phyloP scores from a whole-genome alignment of 2,329 filamentous ascomycete species.

The Epichloe elymi region DNA sequence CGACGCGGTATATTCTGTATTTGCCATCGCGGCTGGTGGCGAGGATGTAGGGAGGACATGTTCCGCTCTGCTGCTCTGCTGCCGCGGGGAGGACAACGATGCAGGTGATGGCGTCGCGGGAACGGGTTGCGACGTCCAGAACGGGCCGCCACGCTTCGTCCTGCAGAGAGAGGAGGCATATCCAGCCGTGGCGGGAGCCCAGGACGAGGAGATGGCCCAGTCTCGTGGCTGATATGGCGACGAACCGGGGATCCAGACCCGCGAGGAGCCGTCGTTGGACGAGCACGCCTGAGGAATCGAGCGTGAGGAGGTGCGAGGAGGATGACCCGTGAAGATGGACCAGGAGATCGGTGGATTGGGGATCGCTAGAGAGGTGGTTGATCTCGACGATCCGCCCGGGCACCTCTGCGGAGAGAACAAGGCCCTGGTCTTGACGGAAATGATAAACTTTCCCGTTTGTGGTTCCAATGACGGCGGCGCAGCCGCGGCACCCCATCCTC shows the following conservation, averaged over 20 bases:
- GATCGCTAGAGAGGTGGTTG: conserved; percentile 21
- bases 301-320: conserved; percentile 28
- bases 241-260: conserved; percentile 34
- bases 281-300: conserved; percentile 20
- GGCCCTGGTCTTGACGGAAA: conserved; percentile 14
- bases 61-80: conserved; percentile 7
- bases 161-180: conserved; percentile 23
- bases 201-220: conserved; percentile 32
- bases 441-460: conserved; percentile 34
- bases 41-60: conserved; percentile 36
- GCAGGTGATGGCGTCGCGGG: conserved; percentile 53
- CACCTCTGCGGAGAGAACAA: conserved; percentile 25
- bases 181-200: conserved; percentile 39
- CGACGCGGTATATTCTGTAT: conserved; percentile 49
- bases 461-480: conserved; percentile 34
- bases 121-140: conserved; percentile 26
- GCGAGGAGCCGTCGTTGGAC: conserved; percentile 19
- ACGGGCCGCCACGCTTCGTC: conserved; percentile 15
- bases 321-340: conserved; percentile 33
- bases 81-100: conserved; percentile 35
- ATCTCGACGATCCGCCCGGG: conserved; percentile 39
- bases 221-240: conserved; percentile 33
- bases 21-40: conserved; percentile 67
- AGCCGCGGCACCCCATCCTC: conserved; percentile 21
- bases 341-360: conserved; percentile 21